Conservation (phyloP, 2,329 filamentous ascomycete genomes). For the Microascus cirrosus region DNA sequence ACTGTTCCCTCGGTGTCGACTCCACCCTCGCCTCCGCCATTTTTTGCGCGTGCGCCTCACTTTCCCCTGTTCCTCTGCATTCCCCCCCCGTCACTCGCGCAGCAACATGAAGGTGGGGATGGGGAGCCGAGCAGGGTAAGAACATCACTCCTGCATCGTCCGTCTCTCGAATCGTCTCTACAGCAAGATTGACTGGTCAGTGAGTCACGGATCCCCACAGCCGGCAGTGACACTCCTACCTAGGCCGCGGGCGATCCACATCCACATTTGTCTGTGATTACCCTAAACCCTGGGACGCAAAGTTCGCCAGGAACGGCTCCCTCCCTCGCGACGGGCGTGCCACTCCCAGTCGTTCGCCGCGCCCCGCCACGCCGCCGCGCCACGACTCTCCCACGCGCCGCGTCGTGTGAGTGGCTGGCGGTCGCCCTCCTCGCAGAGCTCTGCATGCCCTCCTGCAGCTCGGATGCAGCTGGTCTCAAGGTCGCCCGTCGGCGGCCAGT, state of each 20-base stretch:
- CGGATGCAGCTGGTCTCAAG: slow-evolving; percentile 2
- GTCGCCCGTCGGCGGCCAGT: slow-evolving; percentile 2
- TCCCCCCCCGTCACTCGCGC: background rate
- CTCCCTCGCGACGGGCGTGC: background rate
- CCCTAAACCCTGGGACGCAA: background rate
- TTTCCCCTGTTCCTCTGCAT: background rate
- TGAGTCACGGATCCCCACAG: background rate
- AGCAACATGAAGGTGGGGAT: background rate
- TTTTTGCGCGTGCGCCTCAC: background rate
- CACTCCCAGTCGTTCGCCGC: background rate
- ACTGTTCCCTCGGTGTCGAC: no score
- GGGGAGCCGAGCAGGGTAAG: background rate
- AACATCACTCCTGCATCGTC: background rate
- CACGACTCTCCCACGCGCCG: slow-evolving; percentile 1
- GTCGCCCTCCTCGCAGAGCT: background rate
- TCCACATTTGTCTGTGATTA: background rate
- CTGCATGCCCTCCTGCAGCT: background rate
- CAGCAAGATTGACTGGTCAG: slow-evolving; percentile 1
- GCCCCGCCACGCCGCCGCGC: slow-evolving; percentile 1
- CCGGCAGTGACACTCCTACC: background rate
- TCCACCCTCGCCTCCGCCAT: background rate
- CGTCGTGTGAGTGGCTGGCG: background rate
- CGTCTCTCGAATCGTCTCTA: background rate
- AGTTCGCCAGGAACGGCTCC: background rate
- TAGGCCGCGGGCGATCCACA: background rate